Evolutionary conservation across 331 rosid genomes (phyloP), one percentile per base, ranked within the genome.

Genomic region (Quercus phellos): DNA sequence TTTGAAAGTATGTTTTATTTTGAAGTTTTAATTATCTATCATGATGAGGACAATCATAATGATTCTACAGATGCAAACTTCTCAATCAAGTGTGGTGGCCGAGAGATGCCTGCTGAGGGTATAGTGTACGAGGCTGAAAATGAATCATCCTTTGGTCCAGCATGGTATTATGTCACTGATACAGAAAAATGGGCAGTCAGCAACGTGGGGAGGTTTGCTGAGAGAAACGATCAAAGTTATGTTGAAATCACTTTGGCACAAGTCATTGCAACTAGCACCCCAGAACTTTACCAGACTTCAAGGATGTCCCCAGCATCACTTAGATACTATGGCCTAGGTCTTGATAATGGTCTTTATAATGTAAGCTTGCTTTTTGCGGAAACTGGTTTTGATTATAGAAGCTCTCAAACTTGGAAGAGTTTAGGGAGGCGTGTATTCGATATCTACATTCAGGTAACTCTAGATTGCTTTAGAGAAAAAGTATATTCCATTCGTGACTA

Each of bases 321-420:
- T 66, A 84, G 97, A 85, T 91, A 93, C 79, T 91, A 88, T 78
- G 98, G 98, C 24, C 43, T 93, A 55, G 98, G 98, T 64, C 88
- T 93, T 27, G 86, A 89, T 79, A 91, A 91, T 79, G 98, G 98
- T n/a, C 73, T 83, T 76, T 93, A 93, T 83, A 90, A 89, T 27
- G 79, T 91, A 43, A 85, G 78, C 68, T 93, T 93, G 29, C 87
- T 87, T 68, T 93, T 93, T 69, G 86, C 95, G 5, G 98, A 93
- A 77, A 82, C 79, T 46, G 76, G 82, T 75, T 74, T 91, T 73
- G 13, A 9, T 7, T 0, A 8, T 43, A 79, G 6, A 34, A 81
- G 86, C 74, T 3, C 85, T 55, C 46, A 8, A 22, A 43, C 87
- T 4, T 91, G 97, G 98, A 55, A 72, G 87, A 88, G 91, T 59